Evolutionary conservation across 2,329 filamentous ascomycete genomes (phyloP).

Genomic region (Clathrospora elynae): DNA sequence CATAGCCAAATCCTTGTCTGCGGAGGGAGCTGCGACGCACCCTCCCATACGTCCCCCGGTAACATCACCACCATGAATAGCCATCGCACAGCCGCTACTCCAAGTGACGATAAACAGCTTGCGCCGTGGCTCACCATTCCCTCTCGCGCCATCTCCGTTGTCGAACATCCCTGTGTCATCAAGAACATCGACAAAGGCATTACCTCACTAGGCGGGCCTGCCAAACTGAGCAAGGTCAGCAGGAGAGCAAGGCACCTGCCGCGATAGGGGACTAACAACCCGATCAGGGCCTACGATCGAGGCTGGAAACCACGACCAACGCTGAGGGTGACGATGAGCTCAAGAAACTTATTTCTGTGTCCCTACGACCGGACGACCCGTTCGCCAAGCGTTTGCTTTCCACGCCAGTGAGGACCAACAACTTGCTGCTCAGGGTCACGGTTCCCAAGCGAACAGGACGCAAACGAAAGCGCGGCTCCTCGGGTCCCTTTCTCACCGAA

Average conservation of each 20-base stretch:
- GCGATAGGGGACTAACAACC: slow-evolving; percentile 15
- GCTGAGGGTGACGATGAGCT: slow-evolving; percentile 42
- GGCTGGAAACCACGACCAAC: slow-evolving; percentile 29
- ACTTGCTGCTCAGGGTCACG: slow-evolving; percentile 83
- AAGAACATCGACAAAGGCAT: slow-evolving; percentile 68
- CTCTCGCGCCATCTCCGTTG: slow-evolving; percentile 59
- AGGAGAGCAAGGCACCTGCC: slow-evolving; percentile 5
- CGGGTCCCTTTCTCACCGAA: slow-evolving; percentile 61
- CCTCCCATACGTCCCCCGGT: not conserved
- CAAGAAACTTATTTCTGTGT: slow-evolving; percentile 66
- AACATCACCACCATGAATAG: slow-evolving; percentile 16
- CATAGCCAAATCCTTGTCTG: not conserved
- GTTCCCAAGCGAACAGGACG: slow-evolving; percentile 86
- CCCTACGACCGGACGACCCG: slow-evolving; percentile 78
- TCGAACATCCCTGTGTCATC: slow-evolving; percentile 71
- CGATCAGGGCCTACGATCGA: slow-evolving; percentile 36
- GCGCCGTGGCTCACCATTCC: slow-evolving; percentile 59
- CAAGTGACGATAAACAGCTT: slow-evolving; percentile 10
- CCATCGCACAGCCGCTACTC: slow-evolving; percentile 12
- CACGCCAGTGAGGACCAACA: slow-evolving; percentile 75
- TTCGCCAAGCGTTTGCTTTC: slow-evolving; percentile 79
- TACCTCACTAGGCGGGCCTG: slow-evolving; percentile 64
- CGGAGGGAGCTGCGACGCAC: not conserved
- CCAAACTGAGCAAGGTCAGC: slow-evolving; percentile 59
- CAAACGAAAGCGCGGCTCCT: slow-evolving; percentile 79